Evolutionary conservation across 1,284 basidiomycete genomes (phyloP).

Genomic region (Irpex sp.): DNA sequence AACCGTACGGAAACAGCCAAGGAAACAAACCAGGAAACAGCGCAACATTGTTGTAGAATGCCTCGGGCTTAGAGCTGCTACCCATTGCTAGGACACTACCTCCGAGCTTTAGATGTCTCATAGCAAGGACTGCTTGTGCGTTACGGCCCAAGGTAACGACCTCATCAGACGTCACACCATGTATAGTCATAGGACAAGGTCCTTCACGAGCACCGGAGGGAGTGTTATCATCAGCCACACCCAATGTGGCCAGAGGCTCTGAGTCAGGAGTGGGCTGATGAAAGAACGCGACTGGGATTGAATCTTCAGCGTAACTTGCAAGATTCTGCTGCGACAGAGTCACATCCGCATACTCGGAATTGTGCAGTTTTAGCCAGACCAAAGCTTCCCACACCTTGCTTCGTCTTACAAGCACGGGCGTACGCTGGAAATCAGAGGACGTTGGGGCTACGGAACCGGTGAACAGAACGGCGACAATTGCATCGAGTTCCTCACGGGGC

Average conservation of each 20-base stretch:
- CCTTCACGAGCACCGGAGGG: constrained; percentile 28
- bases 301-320: constrained; percentile 24
- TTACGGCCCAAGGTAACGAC: not conserved
- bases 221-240: constrained; percentile 8
- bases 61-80: constrained; percentile 11
- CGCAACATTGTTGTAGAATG: constrained; percentile 21
- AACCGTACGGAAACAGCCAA: constrained; percentile 25
- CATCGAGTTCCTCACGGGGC: constrained; percentile 27
- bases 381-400: constrained; percentile 27
- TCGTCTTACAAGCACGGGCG: constrained; percentile 30
- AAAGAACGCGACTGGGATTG: constrained; percentile 23
- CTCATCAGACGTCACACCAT: constrained; percentile 28
- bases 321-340: constrained; percentile 31
- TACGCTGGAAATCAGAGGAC: constrained; percentile 26
- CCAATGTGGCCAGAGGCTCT: constrained; percentile 23
- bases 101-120: constrained; percentile 16
- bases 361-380: constrained; percentile 35
- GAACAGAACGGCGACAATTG: constrained; percentile 32
- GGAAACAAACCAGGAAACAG: constrained; percentile 26
- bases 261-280: not conserved
- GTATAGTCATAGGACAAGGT: constrained; percentile 32
- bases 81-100: constrained; percentile 18
- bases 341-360: constrained; percentile 33
- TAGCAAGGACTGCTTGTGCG: constrained; percentile 7
- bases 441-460: constrained; percentile 29